Evolutionary conservation across 1,139 yeast species (phyloP), one percentile per base, ranked within the genome.

Genomic region (Pichia sp.): DNA sequence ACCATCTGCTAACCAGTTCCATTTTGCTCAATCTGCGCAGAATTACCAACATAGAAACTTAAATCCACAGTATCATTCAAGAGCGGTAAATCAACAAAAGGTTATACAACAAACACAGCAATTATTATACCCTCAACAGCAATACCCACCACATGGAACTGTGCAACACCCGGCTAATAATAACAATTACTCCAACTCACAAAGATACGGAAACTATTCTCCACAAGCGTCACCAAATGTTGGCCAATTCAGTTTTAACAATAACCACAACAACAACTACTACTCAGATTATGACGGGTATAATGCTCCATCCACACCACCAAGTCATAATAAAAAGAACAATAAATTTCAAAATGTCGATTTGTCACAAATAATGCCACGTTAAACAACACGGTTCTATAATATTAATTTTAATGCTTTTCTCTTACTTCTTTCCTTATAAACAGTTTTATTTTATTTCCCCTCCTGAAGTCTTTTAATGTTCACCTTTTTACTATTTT

Each of bases 291-390:
- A 17, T 18, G 30, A 19, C n/a, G 21, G 11, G 8, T n/a, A 22
- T n/a, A 14, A 32, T 39, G 24, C 38, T 10, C 42, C 39, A 15
- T 17, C 43, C 27, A 30, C 37, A 17, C 36, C 30, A 17, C 20
- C 43, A 19, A 27, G 38, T 22, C 17, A 39, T 34, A 9, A n/a
- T 10, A 47, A 47, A 18, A 47, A 44, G 17, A 38, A 20, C 19
- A 42, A 22, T 11, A 21, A 35, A 21, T 45, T 30, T 30, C 45
- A 38, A 24, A 34, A 47, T 39, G 45, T 50, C 22, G 49, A 50
- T 42, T 42, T 47, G 14, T 50, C 53, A 4, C 15, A 44, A 19
- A 41, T 46, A n/a, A 36, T 46, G 37, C 50, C 52, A 21, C 38
- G 52, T 12, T 48, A 38, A 46, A 9, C 28, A 10, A 10, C 28